These are phyloP conservation scores for Cajanus cajan DNA, from an alignment of 306 rosid species.

Conservation along the genomic window DNA sequence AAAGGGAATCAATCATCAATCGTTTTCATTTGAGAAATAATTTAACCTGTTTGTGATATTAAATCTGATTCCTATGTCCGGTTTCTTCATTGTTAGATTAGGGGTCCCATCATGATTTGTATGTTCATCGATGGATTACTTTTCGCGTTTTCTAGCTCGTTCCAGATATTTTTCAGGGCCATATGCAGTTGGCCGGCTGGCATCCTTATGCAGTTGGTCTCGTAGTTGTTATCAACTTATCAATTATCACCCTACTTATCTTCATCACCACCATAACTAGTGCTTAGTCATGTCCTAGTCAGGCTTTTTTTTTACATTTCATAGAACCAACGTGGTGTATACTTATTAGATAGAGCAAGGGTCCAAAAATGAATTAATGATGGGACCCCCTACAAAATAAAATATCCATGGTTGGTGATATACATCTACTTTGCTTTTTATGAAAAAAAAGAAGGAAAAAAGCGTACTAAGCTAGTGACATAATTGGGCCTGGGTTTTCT, in stretches of 20 bases:
- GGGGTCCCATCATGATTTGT: constrained; percentile 4
- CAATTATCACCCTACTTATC: background rate
- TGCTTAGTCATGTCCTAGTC: background rate
- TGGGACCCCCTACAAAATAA: background rate
- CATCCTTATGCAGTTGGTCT: constrained; percentile 1
- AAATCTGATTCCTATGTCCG: background rate
- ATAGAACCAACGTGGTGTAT: background rate
- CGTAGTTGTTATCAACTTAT: background rate
- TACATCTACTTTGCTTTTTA: background rate
- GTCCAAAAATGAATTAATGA: background rate
- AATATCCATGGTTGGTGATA: background rate
- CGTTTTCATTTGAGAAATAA: background rate
- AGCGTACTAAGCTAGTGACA: background rate
- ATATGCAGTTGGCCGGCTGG: background rate
- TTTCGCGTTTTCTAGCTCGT: background rate
- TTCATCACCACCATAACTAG: background rate
- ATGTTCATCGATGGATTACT: background rate
- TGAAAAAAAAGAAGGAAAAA: background rate
- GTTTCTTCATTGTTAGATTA: background rate
- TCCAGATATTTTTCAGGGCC: constrained; percentile 10
- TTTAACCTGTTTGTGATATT: background rate
- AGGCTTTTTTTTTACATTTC: background rate
- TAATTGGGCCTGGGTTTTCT: background rate
- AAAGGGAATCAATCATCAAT: background rate
- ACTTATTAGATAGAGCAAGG: background rate